Percentiles rank a stretch among this genome's conserved stretches.
phyloP scores from a whole-genome alignment of 1,284 basidiomycete species.

The Moniliella sp. region DNA sequence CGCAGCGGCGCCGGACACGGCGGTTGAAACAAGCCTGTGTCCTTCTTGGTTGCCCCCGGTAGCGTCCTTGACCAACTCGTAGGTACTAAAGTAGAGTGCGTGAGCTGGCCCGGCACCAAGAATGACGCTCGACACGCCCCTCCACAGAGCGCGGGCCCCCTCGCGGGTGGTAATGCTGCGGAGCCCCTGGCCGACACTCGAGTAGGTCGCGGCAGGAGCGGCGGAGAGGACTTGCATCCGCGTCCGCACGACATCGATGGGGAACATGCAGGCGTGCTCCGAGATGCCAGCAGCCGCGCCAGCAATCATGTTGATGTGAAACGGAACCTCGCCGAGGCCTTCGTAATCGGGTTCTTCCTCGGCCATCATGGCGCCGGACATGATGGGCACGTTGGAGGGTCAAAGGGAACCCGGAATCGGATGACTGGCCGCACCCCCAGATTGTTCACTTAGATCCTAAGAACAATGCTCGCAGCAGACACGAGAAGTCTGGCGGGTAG shows the following conservation, averaged over 20 bases:
- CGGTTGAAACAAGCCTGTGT: slow-evolving; percentile 60
- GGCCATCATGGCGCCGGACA: too few relatives aligned
- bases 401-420: too few relatives aligned
- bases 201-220: slow-evolving; percentile 61
- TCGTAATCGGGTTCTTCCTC: slow-evolving; percentile 29
- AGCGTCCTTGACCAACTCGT: slow-evolving; percentile 81
- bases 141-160: slow-evolving; percentile 72
- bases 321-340: slow-evolving; percentile 22
- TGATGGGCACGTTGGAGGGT: too few relatives aligned
- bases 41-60: slow-evolving; percentile 64
- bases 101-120: slow-evolving; percentile 92
- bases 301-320: slow-evolving; percentile 72
- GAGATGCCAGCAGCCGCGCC: slow-evolving; percentile 92
- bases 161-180: slow-evolving; percentile 75
- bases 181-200: slow-evolving; percentile 65
- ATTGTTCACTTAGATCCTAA: too few relatives aligned
- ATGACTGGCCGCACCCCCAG: too few relatives aligned
- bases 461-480: too few relatives aligned
- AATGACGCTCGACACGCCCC: slow-evolving; percentile 89
- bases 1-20: slow-evolving; percentile 74
- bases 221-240: slow-evolving; percentile 86
- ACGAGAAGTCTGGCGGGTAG: too few relatives aligned
- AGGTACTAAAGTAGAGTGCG: slow-evolving; percentile 87
- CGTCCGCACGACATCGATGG: slow-evolving; percentile 93
- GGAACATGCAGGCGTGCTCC: slow-evolving; percentile 97